phyloP scores from a whole-genome alignment of 164 flowering plant species.

The Macadamia integrifolia region DNA sequence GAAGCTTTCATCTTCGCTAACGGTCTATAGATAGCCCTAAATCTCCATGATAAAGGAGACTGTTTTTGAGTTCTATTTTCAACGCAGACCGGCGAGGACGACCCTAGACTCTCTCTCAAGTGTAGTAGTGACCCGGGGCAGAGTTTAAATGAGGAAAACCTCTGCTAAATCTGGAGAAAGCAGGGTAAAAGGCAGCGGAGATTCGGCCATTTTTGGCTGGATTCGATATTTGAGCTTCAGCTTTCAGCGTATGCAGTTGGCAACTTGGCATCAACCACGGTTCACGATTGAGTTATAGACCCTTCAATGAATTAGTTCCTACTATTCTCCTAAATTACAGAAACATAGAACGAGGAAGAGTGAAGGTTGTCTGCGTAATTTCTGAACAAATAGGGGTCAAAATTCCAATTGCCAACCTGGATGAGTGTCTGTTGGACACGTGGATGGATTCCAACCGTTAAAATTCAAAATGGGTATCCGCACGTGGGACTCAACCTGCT shows the following conservation, averaged over 20 bases:
- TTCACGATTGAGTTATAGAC: too few species aligned
- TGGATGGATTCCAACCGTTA: too few species aligned
- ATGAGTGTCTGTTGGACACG: too few species aligned
- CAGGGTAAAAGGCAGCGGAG: not conserved
- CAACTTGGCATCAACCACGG: too few species aligned
- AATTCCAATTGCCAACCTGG: too few species aligned
- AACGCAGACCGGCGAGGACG: not conserved
- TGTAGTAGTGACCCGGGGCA: not conserved
- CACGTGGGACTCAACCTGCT: too few species aligned
- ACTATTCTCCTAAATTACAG: not conserved
- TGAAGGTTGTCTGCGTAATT: not conserved
- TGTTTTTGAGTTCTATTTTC: not conserved
- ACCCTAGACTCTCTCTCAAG: not conserved
- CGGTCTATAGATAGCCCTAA: not conserved
- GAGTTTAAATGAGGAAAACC: not conserved
- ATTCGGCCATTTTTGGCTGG: constrained; percentile 18
- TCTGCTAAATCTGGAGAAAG: not conserved
- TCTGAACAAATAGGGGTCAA: not conserved
- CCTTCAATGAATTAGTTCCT: not conserved
- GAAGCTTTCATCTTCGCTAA: constrained; percentile 58
- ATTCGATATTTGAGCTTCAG: not conserved
- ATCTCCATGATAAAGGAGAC: not conserved
- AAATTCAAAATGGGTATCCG: too few species aligned
- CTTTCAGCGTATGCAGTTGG: too few species aligned
- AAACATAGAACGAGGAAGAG: not conserved